Conservation (phyloP, 345 rosid species). For the Murraya paniculata region DNA sequence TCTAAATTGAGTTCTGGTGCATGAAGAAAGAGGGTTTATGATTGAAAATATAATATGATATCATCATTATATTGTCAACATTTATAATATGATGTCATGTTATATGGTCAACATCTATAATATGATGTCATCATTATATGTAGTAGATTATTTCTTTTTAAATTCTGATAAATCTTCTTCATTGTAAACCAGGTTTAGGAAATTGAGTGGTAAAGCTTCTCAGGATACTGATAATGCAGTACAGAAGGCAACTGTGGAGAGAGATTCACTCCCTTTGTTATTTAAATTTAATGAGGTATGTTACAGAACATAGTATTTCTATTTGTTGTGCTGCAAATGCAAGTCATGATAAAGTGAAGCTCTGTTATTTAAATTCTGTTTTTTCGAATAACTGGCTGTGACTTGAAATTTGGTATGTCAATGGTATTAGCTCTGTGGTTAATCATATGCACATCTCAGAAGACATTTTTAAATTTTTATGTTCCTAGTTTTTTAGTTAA, state of each 20-base stretch:
- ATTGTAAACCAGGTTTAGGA: slow-evolving; percentile 58
- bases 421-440: background rate
- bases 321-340: background rate
- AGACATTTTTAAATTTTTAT: background rate
- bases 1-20: background rate
- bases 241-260: slow-evolving; percentile 42
- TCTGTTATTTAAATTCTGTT: background rate
- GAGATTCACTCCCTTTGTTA: slow-evolving; percentile 73
- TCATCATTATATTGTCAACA: too few species aligned
- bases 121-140: background rate
- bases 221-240: slow-evolving; percentile 34
- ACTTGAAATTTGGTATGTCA: background rate
- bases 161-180: slow-evolving; percentile 12
- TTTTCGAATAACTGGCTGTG: background rate
- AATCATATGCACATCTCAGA: background rate
- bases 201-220: slow-evolving; percentile 44
- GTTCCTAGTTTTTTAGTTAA: too few species aligned
- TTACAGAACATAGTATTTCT: slow-evolving; percentile 4
- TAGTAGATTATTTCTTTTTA: background rate
- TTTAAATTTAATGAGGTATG: slow-evolving; percentile 91
- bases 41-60: background rate
- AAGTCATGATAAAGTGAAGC: background rate
- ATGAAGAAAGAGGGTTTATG: background rate
- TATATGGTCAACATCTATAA: background rate
- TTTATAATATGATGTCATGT: too few species aligned